Percentiles rank a stretch among this genome's conserved stretches.
These are phyloP conservation scores for Juglanconis juglandina DNA, from an alignment of 2,329 filamentous ascomycete species.

Conservation along the genomic window DNA sequence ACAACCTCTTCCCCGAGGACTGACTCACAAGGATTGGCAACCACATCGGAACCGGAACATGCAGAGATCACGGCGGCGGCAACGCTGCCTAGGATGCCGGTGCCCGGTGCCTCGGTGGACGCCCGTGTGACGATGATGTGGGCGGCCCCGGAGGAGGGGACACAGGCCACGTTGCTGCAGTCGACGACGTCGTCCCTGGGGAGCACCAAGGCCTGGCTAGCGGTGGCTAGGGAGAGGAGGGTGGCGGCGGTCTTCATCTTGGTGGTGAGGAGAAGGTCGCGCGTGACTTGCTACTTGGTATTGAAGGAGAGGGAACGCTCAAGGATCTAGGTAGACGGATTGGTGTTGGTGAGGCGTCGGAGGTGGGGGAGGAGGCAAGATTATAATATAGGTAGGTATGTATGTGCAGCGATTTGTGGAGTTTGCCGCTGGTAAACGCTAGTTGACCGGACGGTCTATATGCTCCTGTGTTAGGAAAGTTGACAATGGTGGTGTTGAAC, in stretches of 20 bases:
- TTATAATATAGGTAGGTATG: too few relatives aligned
- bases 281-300: not conserved
- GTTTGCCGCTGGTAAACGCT: too few relatives aligned
- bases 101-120: constrained; percentile 29
- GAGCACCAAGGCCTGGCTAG: not conserved
- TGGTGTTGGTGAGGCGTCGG: too few relatives aligned
- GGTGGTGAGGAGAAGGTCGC: not conserved
- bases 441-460: too few relatives aligned
- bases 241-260: not conserved
- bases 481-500: too few relatives aligned
- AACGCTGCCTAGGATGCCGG: constrained; percentile 31
- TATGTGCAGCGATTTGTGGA: too few relatives aligned
- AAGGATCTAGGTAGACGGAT: too few relatives aligned
- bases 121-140: constrained; percentile 36
- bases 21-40: constrained; percentile 27
- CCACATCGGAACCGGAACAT: constrained; percentile 31
- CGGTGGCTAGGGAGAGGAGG: not conserved
- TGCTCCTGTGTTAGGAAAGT: too few relatives aligned
- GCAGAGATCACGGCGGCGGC: constrained; percentile 27
- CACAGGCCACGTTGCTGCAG: constrained; percentile 10
- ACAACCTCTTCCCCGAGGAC: not conserved
- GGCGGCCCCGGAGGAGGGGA: constrained; percentile 1
- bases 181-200: not conserved
- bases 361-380: too few relatives aligned
- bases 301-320: not conserved